A percentile compares a stretch with the other conserved stretches of the same genome.
phyloP scores from a whole-genome alignment of 176 grass and related monocot genomes.

The Rhynchospora breviuscula region DNA sequence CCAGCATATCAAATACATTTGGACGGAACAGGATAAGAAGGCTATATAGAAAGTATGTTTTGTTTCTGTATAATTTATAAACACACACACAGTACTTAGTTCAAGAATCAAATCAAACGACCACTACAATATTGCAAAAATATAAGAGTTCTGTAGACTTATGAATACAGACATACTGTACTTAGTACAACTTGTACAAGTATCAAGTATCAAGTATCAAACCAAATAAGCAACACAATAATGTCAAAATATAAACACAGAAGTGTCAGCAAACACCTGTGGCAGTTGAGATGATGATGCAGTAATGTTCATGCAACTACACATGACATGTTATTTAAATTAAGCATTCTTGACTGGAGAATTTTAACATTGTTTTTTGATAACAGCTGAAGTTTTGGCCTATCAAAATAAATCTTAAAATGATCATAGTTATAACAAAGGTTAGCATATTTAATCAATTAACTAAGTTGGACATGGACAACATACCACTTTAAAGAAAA shows the following conservation, averaged over 20 bases:
- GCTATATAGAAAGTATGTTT: not conserved
- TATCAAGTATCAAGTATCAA: too few species aligned
- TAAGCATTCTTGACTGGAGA: not conserved
- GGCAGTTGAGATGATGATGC: not conserved
- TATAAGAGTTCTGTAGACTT: not conserved
- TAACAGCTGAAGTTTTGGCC: not conserved
- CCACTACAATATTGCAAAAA: not conserved
- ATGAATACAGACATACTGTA: not conserved
- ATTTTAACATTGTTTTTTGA: not conserved
- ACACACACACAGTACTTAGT: not conserved
- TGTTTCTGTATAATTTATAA: not conserved
- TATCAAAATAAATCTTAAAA: not conserved
- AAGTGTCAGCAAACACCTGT: not conserved
- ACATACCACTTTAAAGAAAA: constrained; percentile 98
- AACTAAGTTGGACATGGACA: not conserved
- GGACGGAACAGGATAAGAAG: not conserved
- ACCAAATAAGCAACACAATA: not conserved
- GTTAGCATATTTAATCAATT: constrained; percentile 1
- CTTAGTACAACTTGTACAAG: too few species aligned
- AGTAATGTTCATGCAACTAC: not conserved
- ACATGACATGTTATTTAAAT: not conserved
- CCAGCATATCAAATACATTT: not conserved
- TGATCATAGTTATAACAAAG: not conserved
- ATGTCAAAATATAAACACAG: not conserved
- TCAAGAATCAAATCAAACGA: not conserved